These are phyloP conservation scores for Piper longum DNA, from an alignment of 164 flowering plant genomes.

Conservation along the genomic window DNA sequence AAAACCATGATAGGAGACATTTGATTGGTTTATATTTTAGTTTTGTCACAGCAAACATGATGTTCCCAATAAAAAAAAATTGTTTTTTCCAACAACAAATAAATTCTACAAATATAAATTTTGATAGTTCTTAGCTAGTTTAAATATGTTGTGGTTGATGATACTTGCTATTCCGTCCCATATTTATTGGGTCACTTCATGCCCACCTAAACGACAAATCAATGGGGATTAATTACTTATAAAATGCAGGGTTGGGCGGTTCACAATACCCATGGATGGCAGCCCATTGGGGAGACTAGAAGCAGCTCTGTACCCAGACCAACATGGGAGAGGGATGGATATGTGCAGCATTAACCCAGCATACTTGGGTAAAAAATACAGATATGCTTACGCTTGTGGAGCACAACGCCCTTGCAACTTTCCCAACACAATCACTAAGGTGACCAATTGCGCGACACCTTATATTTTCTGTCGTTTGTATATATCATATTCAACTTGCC, in stretches of 20 bases:
- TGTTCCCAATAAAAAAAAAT: too few species aligned
- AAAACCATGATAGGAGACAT: too few species aligned
- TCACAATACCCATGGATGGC: constrained; percentile 80
- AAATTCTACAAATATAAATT: too few species aligned
- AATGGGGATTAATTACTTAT: neutral
- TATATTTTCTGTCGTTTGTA: neutral
- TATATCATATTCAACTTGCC: neutral
- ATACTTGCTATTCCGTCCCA: too few species aligned
- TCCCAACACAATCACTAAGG: constrained; percentile 96
- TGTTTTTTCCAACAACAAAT: too few species aligned
- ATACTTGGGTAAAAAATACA: constrained; percentile 57
- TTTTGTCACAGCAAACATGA: too few species aligned
- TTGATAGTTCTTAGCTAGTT: too few species aligned
- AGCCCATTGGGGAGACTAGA: constrained; percentile 57
- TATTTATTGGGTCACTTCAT: too few species aligned
- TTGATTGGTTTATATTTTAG: too few species aligned
- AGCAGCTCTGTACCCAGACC: constrained; percentile 70
- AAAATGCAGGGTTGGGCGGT: constrained; percentile 67
- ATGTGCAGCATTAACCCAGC: constrained; percentile 94
- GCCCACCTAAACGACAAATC: too few species aligned
- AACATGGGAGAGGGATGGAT: constrained; percentile 91
- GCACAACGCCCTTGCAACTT: constrained; percentile 90
- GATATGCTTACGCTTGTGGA: constrained; percentile 93
- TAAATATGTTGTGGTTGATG: too few species aligned
- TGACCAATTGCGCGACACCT: constrained; percentile 4